Evolutionary conservation across 768 basidiomycete genomes (phyloP), one percentile per base, ranked within the genome.

Genomic region (Termitomyces sp.): DNA sequence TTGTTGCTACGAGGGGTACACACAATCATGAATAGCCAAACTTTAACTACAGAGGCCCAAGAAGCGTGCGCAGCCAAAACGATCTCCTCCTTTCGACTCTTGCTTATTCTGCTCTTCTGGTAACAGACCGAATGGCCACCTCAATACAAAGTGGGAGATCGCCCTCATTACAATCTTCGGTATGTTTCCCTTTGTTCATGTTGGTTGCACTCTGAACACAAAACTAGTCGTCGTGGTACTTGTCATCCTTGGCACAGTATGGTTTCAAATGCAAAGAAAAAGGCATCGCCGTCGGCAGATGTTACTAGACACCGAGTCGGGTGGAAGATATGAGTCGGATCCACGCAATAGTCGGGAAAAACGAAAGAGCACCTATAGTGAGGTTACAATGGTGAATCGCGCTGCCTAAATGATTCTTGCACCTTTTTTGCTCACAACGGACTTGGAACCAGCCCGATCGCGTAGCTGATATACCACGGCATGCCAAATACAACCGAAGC

Each of bases 131-230:
- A 58, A 58, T 29, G 68, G 67, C 1, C 72, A 73, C 56, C 61
- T 75, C 20, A 67, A 70, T 5, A 42, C 62, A n/a, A 63, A 68
- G 41, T 75, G 73, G 73, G 73, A 76, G 56, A 66, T 70, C 16
- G 73, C 69, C 10, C 60, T 76, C 25, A 61, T 72, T 32, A 65
- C 66, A 10, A 58, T 72, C 11, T 68, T 72, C 49, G 49, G 75
- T 75, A 47, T 56, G 73, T 65, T 48, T 23, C 22, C 11, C 29
- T 41, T 22, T 1, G 4, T 18, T 16, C 13, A 38, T 18, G 13
- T 46, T 31, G 23, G 23, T 27, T n/a, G 15, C 13, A 32, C 16
- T 3, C 48, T 32, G 20, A 12, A 33, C 11, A 22, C 23, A 36
- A 13, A 52, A 11, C 15, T 33, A 71, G 67, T 67, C 20, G 35